A percentile compares a stretch with the other conserved stretches of the same genome.
Evolutionary conservation across 1,284 basidiomycete genomes (phyloP).

Genomic region (Trichosporon coremiiforme): DNA sequence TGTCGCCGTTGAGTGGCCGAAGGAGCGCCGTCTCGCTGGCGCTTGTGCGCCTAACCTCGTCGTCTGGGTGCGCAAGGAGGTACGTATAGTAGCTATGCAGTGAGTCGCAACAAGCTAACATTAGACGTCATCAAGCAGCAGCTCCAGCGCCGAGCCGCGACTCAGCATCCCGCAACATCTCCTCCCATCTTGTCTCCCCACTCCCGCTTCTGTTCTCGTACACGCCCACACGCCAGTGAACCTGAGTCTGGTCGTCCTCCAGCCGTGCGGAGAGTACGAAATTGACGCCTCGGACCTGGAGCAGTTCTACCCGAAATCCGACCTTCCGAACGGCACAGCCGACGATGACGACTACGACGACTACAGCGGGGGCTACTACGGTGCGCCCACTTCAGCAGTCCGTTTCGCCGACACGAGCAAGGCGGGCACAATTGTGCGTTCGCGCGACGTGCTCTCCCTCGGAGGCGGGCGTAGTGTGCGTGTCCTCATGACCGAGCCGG

Average conservation of each 20-base stretch:
- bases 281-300: conserved; percentile 36
- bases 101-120: not conserved
- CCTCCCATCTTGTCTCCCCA: conserved; percentile 39
- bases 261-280: conserved; percentile 35
- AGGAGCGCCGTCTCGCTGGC: conserved; percentile 26
- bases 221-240: conserved; percentile 42
- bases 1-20: conserved; percentile 29
- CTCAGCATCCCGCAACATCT: conserved; percentile 42
- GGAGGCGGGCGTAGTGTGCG: conserved; percentile 33
- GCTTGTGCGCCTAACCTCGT: conserved; percentile 27
- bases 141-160: conserved; percentile 19
- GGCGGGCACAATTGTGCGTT: conserved; percentile 28
- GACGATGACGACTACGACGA: conserved; percentile 22
- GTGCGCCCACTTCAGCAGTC: conserved; percentile 18
- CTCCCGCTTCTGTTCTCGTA: conserved; percentile 36
- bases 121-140: conserved; percentile 1
- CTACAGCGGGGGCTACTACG: conserved; percentile 18
- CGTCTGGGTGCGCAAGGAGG: conserved; percentile 25
- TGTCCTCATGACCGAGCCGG: conserved; percentile 64
- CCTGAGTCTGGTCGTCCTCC: conserved; percentile 49
- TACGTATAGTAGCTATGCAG: not conserved
- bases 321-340: conserved; percentile 23
- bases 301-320: conserved; percentile 27
- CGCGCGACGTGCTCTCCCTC: conserved; percentile 25
- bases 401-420: conserved; percentile 27